These are phyloP conservation scores for Myxozyma nipponensis DNA, from an alignment of 805 yeast genomes.

Conservation along the genomic window DNA sequence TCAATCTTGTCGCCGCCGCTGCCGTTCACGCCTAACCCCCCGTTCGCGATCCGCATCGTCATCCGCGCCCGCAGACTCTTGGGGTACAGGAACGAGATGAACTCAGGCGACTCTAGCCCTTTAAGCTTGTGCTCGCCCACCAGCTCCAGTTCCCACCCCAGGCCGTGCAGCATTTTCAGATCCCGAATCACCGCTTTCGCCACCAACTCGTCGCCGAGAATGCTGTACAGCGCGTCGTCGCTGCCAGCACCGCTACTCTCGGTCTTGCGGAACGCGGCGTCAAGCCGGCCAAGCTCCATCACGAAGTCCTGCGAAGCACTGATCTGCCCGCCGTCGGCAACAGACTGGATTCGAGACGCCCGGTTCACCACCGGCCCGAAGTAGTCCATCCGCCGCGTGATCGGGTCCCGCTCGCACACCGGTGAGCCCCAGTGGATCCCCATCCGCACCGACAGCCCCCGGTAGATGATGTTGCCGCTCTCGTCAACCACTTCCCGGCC, in stretches of 20 bases:
- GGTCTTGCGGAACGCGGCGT: conserved; percentile 40
- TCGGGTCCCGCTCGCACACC: conserved; percentile 90
- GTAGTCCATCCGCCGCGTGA: conserved; percentile 96
- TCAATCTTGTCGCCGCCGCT: background rate
- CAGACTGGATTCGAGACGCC: conserved; percentile 86
- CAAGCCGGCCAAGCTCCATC: conserved; percentile 61
- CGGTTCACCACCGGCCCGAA: conserved; percentile 98
- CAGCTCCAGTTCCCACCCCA: conserved; percentile 64
- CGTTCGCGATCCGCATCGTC: conserved; percentile 34
- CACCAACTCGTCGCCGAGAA: conserved; percentile 36
- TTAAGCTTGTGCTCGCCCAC: conserved; percentile 87
- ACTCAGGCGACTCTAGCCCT: conserved; percentile 91
- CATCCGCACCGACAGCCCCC: conserved; percentile 95
- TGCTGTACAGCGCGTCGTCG: conserved; percentile 1
- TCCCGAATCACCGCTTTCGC: conserved; percentile 65
- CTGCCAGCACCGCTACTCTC: conserved; percentile 36
- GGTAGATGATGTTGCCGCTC: conserved; percentile 55
- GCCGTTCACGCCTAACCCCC: background rate
- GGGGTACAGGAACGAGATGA: conserved; percentile 76
- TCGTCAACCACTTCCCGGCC: conserved; percentile 75
- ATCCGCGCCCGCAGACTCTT: conserved; percentile 56
- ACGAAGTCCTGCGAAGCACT: conserved; percentile 79
- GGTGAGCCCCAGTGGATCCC: conserved; percentile 99
- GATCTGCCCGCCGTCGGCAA: conserved; percentile 98
- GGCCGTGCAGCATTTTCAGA: conserved; percentile 56